Conservation (phyloP, 1,139 yeast genomes). For the Nakaseomyces kungkrabaensis region DNA sequence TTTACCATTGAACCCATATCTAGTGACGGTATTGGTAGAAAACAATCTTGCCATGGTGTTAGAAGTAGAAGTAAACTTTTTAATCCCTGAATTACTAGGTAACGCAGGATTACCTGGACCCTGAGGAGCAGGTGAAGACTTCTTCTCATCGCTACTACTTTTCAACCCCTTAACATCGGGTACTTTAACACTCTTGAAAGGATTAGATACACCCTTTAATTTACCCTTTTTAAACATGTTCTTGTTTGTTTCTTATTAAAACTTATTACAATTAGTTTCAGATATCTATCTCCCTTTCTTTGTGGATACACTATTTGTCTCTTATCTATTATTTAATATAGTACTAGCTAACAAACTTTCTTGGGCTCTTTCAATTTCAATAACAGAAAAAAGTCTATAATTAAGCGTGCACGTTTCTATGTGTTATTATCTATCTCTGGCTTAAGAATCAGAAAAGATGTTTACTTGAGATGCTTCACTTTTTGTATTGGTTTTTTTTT, state of each 20-base stretch:
- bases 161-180: conserved; percentile 21
- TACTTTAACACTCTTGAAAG: conserved; percentile 30
- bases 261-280: no score
- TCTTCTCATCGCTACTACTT: not conserved
- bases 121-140: not conserved
- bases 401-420: no score
- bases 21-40: conserved; percentile 32
- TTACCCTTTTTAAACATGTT: conserved; percentile 3
- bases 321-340: no score
- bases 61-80: conserved; percentile 1
- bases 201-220: conserved; percentile 44
- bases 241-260: not conserved
- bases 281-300: no score
- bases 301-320: not conserved
- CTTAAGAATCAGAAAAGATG: not conserved
- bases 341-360: no score
- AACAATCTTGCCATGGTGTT: conserved; percentile 26
- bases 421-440: no score
- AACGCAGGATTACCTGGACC: conserved; percentile 1
- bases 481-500: not conserved
- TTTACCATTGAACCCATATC: conserved; percentile 50
- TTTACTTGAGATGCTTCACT: not conserved
- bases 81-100: not conserved
- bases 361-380: no score
- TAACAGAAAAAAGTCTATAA: no score